These are phyloP conservation scores for Apiospora arundinis DNA, from an alignment of 2,329 filamentous ascomycete species.

Conservation along the genomic window DNA sequence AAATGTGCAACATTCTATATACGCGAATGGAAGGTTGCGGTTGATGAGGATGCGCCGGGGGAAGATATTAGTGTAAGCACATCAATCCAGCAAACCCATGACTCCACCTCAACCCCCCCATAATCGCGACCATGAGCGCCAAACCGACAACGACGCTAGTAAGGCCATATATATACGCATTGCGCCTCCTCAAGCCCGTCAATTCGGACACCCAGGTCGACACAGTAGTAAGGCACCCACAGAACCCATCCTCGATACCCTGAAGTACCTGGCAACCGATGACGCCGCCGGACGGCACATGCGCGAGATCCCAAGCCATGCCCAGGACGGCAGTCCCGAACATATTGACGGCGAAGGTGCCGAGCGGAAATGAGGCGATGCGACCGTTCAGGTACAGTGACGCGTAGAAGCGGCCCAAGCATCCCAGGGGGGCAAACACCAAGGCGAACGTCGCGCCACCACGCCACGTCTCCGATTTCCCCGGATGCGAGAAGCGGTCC, in stretches of 20 bases:
- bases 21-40: not conserved
- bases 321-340: conserved; percentile 77
- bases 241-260: conserved; percentile 72
- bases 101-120: conserved; percentile 79
- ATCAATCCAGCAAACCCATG: conserved; percentile 55
- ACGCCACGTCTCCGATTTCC: conserved; percentile 69
- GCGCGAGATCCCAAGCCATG: conserved; percentile 81
- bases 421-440: conserved; percentile 83
- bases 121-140: conserved; percentile 68
- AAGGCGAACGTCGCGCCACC: conserved; percentile 76
- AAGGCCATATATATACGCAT: conserved; percentile 72
- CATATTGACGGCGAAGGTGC: conserved; percentile 85
- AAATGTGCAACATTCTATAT: not conserved
- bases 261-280: conserved; percentile 73
- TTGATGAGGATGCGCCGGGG: not conserved
- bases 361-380: conserved; percentile 74
- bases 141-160: conserved; percentile 66
- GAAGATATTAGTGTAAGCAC: conserved; percentile 42
- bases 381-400: conserved; percentile 74
- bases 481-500: conserved; percentile 47
- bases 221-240: conserved; percentile 70
- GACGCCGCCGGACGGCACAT: conserved; percentile 59
- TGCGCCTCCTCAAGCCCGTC: conserved; percentile 51
- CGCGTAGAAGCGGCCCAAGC: conserved; percentile 75
- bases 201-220: conserved; percentile 72